These are phyloP conservation scores for Centella asiatica DNA, from an alignment of 129 eudicot species.

Conservation along the genomic window DNA sequence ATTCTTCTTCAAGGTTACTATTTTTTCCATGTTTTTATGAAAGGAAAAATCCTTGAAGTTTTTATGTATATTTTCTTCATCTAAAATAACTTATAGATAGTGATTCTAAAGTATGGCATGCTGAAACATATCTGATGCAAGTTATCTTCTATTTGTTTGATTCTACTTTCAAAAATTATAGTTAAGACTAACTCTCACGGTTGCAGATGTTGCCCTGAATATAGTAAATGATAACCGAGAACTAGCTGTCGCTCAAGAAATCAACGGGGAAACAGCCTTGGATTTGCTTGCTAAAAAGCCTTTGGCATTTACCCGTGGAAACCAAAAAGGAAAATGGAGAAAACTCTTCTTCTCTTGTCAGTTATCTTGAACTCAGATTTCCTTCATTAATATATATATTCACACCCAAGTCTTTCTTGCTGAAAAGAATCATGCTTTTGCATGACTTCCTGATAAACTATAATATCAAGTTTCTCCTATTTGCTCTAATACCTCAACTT, in stretches of 20 bases:
- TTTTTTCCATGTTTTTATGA: too few species aligned
- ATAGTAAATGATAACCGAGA: not conserved
- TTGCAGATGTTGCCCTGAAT: not conserved
- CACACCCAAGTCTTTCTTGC: not conserved
- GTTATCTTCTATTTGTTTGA: not conserved
- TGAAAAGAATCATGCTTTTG: not conserved
- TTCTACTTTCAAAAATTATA: not conserved
- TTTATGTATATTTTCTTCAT: too few species aligned
- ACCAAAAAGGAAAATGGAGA: not conserved
- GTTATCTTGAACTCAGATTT: not conserved
- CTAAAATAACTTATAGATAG: too few species aligned
- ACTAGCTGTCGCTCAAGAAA: not conserved
- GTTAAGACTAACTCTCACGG: not conserved
- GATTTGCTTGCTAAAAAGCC: not conserved
- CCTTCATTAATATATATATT: not conserved
- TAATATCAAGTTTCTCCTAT: too few species aligned
- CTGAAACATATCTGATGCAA: not conserved
- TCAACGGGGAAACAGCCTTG: not conserved
- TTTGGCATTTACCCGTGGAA: not conserved
- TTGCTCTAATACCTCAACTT: too few species aligned
- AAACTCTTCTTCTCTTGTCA: not conserved
- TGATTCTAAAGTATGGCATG: too few species aligned
- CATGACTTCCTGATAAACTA: not conserved
- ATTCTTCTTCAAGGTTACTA: too few species aligned
- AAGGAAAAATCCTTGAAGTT: too few species aligned